phyloP scores from a whole-genome alignment of 2,329 filamentous ascomycete species.

The Dendryphion nanum region DNA sequence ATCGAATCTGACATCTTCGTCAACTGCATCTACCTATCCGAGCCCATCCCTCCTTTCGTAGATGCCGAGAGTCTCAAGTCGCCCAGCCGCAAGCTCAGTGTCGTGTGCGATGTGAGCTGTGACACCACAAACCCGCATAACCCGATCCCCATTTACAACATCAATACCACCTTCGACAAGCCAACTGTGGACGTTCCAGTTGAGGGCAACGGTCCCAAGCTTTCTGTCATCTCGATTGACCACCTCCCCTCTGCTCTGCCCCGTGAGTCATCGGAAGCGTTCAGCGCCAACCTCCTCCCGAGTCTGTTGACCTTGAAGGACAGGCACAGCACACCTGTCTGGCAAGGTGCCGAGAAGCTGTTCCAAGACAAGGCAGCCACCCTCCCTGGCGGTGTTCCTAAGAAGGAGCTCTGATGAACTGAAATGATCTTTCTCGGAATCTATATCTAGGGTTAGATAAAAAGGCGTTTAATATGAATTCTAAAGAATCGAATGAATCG shows the following conservation, averaged over 20 bases:
- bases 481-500: too few relatives aligned
- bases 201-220: slow-evolving; percentile 55
- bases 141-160: slow-evolving; percentile 76
- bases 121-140: slow-evolving; percentile 73
- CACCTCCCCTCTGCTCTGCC: slow-evolving; percentile 64
- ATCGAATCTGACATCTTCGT: slow-evolving; percentile 57
- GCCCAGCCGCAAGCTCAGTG: slow-evolving; percentile 69
- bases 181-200: slow-evolving; percentile 77
- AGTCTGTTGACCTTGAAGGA: slow-evolving; percentile 76
- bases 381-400: slow-evolving; percentile 48
- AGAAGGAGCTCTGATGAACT: neutral
- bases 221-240: slow-evolving; percentile 71
- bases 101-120: slow-evolving; percentile 56
- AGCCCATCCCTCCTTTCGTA: slow-evolving; percentile 79
- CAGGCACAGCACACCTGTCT: slow-evolving; percentile 71
- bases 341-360: slow-evolving; percentile 78
- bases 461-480: too few relatives aligned
- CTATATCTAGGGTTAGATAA: too few relatives aligned
- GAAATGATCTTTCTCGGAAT: too few relatives aligned
- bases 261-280: slow-evolving; percentile 82
- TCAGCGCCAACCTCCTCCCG: slow-evolving; percentile 75
- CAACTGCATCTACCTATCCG: slow-evolving; percentile 70
- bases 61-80: slow-evolving; percentile 66
- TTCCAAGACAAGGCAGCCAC: slow-evolving; percentile 79
- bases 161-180: slow-evolving; percentile 82